Percentiles rank a stretch among this genome's conserved stretches.
phyloP scores from a whole-genome alignment of 768 basidiomycete genomes.

The Filobasidium floriforme region DNA sequence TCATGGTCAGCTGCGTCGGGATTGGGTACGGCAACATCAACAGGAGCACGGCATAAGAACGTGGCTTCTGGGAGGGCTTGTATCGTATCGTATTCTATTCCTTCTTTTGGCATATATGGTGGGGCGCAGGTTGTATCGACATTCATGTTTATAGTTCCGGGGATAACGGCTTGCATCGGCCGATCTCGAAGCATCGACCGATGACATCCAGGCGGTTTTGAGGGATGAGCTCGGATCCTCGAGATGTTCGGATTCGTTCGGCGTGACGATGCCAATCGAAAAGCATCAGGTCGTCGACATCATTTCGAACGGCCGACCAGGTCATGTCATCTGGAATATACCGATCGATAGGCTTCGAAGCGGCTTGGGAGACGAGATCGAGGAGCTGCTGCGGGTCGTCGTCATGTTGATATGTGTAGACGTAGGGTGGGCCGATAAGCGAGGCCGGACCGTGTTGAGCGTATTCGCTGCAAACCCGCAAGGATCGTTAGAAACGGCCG shows the following conservation, averaged over 20 bases:
- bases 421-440: slow-evolving; percentile 36
- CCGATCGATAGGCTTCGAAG: slow-evolving; percentile 33
- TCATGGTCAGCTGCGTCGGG: slow-evolving; percentile 83
- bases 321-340: slow-evolving; percentile 41
- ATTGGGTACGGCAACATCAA: slow-evolving; percentile 78
- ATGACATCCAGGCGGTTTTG: slow-evolving; percentile 7
- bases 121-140: slow-evolving; percentile 6
- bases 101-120: neutral
- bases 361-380: slow-evolving; percentile 29
- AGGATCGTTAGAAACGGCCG: neutral
- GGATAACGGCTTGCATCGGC: slow-evolving; percentile 11
- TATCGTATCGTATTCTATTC: neutral
- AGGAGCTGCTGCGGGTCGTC: slow-evolving; percentile 31
- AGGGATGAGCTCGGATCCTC: neutral
- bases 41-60: slow-evolving; percentile 40
- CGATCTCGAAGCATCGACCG: slow-evolving; percentile 20
- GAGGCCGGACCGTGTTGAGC: slow-evolving; percentile 40
- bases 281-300: slow-evolving; percentile 17
- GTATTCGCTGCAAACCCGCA: neutral
- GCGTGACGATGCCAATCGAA: slow-evolving; percentile 19
- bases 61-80: neutral
- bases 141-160: neutral
- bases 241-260: neutral
- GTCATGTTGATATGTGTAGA: slow-evolving; percentile 33
- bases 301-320: slow-evolving; percentile 8